Percentiles rank a stretch among this genome's conserved stretches.
These are phyloP conservation scores for Beauveria brongniartii DNA, from an alignment of 2,329 filamentous ascomycete species.

Conservation along the genomic window DNA sequence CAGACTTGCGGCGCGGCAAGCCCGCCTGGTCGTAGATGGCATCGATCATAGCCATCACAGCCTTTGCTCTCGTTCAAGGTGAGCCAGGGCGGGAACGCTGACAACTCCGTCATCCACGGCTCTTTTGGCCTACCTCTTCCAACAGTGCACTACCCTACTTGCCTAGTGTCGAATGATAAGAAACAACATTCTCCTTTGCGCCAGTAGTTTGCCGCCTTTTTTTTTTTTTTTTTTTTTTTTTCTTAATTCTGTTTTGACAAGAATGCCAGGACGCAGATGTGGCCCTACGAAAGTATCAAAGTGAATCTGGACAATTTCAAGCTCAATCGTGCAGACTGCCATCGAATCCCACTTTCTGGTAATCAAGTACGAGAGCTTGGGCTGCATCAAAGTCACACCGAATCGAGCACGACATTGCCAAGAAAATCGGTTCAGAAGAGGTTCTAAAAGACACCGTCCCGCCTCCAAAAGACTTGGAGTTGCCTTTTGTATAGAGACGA, in stretches of 20 bases:
- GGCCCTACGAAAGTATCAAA: neutral
- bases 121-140: neutral
- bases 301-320: neutral
- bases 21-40: conserved; percentile 3
- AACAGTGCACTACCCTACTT: neutral
- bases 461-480: neutral
- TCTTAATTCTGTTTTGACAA: neutral
- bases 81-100: neutral
- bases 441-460: neutral
- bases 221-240: neutral
- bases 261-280: neutral
- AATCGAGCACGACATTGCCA: neutral
- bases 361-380: neutral
- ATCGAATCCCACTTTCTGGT: conserved; percentile 5
- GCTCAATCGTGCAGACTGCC: neutral
- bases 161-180: neutral
- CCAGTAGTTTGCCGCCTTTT: neutral
- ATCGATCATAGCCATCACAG: neutral
- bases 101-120: neutral
- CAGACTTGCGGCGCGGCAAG: neutral
- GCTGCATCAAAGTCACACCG: conserved; percentile 1
- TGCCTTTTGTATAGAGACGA: neutral
- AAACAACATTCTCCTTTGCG: neutral
- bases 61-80: neutral
- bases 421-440: neutral